Conservation (phyloP, 2,329 filamentous ascomycete genomes). For the Knufia fluminis region DNA sequence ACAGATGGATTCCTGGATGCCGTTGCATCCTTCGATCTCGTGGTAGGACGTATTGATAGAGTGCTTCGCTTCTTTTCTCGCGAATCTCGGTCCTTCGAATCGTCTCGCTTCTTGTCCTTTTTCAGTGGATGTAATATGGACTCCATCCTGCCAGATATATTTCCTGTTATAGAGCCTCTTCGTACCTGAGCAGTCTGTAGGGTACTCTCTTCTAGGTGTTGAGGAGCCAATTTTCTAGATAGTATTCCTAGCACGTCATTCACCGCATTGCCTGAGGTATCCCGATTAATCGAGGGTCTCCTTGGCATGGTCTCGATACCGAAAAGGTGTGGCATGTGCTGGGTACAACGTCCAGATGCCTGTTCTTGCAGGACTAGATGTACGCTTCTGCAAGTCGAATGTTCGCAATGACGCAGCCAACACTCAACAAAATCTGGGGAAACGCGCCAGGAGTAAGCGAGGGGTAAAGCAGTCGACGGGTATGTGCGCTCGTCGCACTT, state of each 20-base stretch:
- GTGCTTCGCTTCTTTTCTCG: slow-evolving; percentile 34
- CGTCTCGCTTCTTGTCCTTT: slow-evolving; percentile 22
- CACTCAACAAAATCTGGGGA: background rate
- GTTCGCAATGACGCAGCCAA: background rate
- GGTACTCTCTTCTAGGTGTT: slow-evolving; percentile 13
- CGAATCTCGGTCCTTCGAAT: slow-evolving; percentile 30
- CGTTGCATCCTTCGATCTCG: slow-evolving; percentile 19
- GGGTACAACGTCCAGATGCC: background rate
- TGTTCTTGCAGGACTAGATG: background rate
- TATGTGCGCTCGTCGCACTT: background rate
- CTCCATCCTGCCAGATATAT: slow-evolving; percentile 35
- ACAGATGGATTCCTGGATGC: background rate
- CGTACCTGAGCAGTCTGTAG: slow-evolving; percentile 16
- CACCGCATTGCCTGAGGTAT: slow-evolving; percentile 15
- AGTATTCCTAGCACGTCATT: slow-evolving; percentile 21
- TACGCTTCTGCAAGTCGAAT: slow-evolving; percentile 1
- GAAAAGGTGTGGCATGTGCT: background rate
- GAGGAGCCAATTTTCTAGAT: slow-evolving; percentile 18
- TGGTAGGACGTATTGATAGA: slow-evolving; percentile 19
- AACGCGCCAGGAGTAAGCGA: background rate
- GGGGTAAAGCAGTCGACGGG: background rate
- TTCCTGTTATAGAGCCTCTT: slow-evolving; percentile 27
- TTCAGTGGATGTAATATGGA: slow-evolving; percentile 32
- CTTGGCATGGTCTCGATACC: slow-evolving; percentile 3
- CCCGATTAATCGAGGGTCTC: slow-evolving; percentile 10